Evolutionary conservation across 2,329 filamentous ascomycete species (phyloP), one percentile per base, ranked within the genome.

Genomic region (Zymoseptoria ardabiliae): DNA sequence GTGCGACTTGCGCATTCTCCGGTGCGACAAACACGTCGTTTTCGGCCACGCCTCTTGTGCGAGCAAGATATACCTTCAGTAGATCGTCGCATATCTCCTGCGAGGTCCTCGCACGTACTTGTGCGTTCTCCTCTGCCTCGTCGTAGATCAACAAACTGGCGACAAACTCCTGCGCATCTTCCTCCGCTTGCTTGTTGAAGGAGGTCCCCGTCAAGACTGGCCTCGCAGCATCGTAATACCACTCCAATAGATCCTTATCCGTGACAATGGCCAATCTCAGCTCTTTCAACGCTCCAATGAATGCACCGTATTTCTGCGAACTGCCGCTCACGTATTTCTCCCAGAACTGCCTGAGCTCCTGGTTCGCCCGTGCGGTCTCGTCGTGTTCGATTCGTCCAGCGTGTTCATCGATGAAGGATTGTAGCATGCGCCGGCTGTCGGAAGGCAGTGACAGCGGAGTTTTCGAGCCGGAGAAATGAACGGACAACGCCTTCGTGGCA

Each of bases 321-420:
- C 79, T 78, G 35, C 81, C 80, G 22, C 79, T 78, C 60, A 92
- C 82, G 64, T 84, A 78, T 68, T 82, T 85, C 59, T 86, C 79
- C 75, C 87, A 91, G 57, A 90, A 80, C 22, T 79, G 74, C 49
- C 87, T 76, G 7, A 94, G 79, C 66, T 91, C 89, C 49, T 91
- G 79, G 59, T 86, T 84, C 65, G 90, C 87, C n/a, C 85, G 81
- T 49, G 85, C 80, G 58, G 80, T 75, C 55, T 90, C 87, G 68
- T 92, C 89, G 63, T 84, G 81, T 65, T 82, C 82, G n/a, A 69
- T 59, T 7, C 59, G 55, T 10, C 61, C 66, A 58, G 82, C 77
- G 70, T 90, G 85, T 68, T 85, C 86, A 52, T 85, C 82, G 54
- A 90, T 78, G 73, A 90, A 93, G 60, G 63, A 57, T 57, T 71